Conservation (phyloP, 495 filamentous ascomycete species). For the Lophiotrema nucula region DNA sequence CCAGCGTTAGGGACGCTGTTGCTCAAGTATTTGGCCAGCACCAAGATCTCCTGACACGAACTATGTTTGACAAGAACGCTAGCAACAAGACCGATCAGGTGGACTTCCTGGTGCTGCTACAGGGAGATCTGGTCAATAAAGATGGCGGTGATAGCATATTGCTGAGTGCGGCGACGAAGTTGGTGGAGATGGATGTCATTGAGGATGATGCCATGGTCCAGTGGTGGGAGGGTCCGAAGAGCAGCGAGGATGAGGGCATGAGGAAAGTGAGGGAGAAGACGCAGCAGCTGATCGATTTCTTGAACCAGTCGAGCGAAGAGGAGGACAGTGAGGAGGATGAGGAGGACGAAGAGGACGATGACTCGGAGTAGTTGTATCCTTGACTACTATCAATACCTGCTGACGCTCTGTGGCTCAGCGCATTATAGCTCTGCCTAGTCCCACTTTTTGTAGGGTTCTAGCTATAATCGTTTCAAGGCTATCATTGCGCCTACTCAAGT, state of each 20-base stretch:
- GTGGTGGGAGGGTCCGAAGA: conserved; percentile 80
- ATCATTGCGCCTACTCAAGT: no score
- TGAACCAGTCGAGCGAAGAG: conserved; percentile 80
- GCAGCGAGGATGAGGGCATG: conserved; percentile 64
- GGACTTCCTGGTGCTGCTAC: conserved; percentile 77
- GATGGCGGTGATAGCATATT: conserved; percentile 61
- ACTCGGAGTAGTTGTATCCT: no score
- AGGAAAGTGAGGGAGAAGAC: conserved; percentile 67
- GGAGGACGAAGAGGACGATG: conserved; percentile 55
- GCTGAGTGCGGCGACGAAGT: conserved; percentile 70
- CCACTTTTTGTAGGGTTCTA: no score
- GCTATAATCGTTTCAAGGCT: no score
- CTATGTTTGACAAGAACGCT: conserved; percentile 57
- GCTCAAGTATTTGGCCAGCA: conserved; percentile 57
- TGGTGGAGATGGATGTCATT: conserved; percentile 80
- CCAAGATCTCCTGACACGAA: conserved; percentile 56
- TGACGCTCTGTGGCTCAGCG: no score
- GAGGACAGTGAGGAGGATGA: conserved; percentile 71
- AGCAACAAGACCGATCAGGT: conserved; percentile 70
- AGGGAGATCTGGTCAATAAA: conserved; percentile 68
- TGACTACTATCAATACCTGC: no score
- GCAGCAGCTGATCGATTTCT: conserved; percentile 78
- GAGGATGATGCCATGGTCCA: conserved; percentile 84
- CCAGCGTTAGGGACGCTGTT: conserved; percentile 57
- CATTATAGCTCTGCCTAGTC: no score